These are phyloP conservation scores for Ceratocystis colombiana DNA, from an alignment of 2,329 filamentous ascomycete genomes.

Conservation along the genomic window DNA sequence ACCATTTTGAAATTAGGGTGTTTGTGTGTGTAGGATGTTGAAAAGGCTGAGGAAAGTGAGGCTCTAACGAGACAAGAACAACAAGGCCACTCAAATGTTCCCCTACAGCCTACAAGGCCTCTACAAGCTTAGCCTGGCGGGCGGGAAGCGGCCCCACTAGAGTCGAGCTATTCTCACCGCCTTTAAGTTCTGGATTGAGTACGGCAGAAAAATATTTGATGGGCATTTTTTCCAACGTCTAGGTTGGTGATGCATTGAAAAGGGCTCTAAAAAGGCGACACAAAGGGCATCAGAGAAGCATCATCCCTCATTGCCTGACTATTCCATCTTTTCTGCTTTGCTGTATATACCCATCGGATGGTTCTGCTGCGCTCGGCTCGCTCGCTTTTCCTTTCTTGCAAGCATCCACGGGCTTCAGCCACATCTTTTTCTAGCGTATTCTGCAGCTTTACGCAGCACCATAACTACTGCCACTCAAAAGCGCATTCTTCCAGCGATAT, in stretches of 20 bases:
- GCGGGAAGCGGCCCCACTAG: conserved; percentile 23
- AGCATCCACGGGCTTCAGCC: conserved; percentile 5
- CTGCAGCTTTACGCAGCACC: not conserved
- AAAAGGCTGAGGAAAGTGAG: conserved; percentile 12
- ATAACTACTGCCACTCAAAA: conserved; percentile 6
- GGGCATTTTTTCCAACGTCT: not conserved
- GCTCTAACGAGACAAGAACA: conserved; percentile 11
- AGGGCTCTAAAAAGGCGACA: not conserved
- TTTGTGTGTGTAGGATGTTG: not conserved
- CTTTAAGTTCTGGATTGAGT: not conserved
- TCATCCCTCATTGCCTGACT: not conserved
- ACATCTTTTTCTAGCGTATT: not conserved
- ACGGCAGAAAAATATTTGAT: conserved; percentile 25
- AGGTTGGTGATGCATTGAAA: conserved; percentile 4
- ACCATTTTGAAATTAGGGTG: conserved; percentile 14
- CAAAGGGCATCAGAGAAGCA: not conserved
- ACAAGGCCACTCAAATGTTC: conserved; percentile 6
- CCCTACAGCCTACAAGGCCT: not conserved
- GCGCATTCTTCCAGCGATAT: not conserved
- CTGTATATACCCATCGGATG: conserved; percentile 9
- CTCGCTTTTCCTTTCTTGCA: conserved; percentile 6
- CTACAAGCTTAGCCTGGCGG: conserved; percentile 20
- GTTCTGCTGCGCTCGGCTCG: conserved; percentile 14
- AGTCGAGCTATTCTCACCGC: conserved; percentile 19
- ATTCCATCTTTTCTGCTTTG: not conserved